Percentiles rank a stretch among this genome's conserved stretches.
These are phyloP conservation scores for Penicillium sclerotigenum DNA, from an alignment of 2,329 filamentous ascomycete genomes.

Conservation along the genomic window DNA sequence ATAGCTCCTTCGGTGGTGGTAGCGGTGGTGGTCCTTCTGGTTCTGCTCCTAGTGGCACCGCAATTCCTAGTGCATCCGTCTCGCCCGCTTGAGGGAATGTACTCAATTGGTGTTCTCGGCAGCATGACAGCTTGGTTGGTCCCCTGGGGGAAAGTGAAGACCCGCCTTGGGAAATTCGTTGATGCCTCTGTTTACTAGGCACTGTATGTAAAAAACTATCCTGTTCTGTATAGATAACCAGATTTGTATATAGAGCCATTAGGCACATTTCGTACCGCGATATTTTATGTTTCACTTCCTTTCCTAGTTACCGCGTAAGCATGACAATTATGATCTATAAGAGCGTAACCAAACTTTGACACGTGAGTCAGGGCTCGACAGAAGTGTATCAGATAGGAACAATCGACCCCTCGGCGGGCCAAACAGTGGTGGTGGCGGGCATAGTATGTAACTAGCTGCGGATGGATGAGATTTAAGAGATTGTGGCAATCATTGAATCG, in stretches of 20 bases:
- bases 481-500: background rate
- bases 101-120: background rate
- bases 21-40: background rate
- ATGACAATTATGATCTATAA: no score
- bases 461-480: constrained; percentile 6
- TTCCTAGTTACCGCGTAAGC: background rate
- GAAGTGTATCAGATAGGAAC: background rate
- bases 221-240: background rate
- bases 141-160: background rate
- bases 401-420: background rate
- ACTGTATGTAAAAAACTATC: background rate
- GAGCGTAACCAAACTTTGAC: background rate
- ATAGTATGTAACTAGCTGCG: constrained; percentile 10
- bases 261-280: no score
- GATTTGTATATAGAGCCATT: background rate
- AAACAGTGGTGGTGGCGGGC: background rate
- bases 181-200: background rate
- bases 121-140: background rate
- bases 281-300: background rate
- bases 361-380: background rate
- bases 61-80: constrained; percentile 1
- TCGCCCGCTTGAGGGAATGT: background rate
- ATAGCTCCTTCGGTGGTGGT: constrained; percentile 3
- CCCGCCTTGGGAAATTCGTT: no score
- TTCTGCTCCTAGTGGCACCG: constrained; percentile 7